A percentile compares a stretch with the other conserved stretches of the same genome.
Conservation (phyloP, 2,329 filamentous ascomycete species). For the Colletotrichum siamense region DNA sequence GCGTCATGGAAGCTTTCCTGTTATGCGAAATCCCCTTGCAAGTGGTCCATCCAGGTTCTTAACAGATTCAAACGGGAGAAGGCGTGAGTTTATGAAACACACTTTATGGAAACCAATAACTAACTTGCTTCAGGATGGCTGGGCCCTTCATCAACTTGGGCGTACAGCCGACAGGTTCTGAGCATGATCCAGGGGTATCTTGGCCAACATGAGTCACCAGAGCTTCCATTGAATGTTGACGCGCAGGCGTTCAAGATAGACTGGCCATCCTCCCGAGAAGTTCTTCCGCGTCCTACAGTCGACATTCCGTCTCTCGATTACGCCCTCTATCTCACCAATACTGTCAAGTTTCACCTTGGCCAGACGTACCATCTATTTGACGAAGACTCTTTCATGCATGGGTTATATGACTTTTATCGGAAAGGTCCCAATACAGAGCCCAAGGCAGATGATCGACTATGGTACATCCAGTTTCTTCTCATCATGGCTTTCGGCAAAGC, state of each 20-base stretch:
- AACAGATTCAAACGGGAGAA: conserved; percentile 1
- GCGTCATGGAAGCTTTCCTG: background rate
- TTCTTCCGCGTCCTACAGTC: background rate
- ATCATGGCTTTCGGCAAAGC: conserved; percentile 62
- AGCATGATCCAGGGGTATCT: conserved; percentile 24
- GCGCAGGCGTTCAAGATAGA: background rate
- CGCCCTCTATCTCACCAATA: conserved; percentile 57
- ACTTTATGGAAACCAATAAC: background rate
- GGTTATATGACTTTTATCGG: conserved; percentile 31
- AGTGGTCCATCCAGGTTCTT: background rate
- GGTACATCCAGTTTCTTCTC: conserved; percentile 59
- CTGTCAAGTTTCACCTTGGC: conserved; percentile 60
- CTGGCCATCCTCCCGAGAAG: background rate
- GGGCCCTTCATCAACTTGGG: conserved; percentile 12
- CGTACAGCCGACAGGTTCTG: conserved; percentile 13
- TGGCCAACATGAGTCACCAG: conserved; percentile 25
- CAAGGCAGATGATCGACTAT: conserved; percentile 35
- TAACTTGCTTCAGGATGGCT: conserved; percentile 1
- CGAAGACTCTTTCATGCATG: conserved; percentile 52
- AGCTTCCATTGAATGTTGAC: background rate
- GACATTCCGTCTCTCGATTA: conserved; percentile 24
- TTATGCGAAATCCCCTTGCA: background rate
- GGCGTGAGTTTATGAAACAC: background rate
- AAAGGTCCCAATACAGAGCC: conserved; percentile 11
- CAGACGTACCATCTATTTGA: conserved; percentile 61